Base-by-base conservation (phyloP, 2,329 filamentous ascomycete species). In the Ophiostoma novo-ulmi region DNA sequence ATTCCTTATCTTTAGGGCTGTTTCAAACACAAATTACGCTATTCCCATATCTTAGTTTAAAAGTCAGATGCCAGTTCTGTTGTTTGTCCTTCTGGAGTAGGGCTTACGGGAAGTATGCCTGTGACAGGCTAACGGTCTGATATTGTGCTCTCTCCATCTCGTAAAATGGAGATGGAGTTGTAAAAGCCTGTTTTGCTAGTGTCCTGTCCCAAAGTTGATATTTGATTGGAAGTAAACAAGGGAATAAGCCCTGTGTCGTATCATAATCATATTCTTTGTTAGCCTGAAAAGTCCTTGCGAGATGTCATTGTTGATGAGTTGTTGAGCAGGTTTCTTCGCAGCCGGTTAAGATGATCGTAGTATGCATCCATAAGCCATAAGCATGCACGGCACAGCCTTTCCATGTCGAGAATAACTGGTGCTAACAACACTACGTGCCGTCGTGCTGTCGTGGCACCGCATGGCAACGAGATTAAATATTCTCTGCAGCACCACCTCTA, bases 381-480 rank as follows among this genome's bases (percentile, higher is more conserved):
- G 31, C 31, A 31, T 31, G 31, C 52, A 58, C 52, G 52, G 52
- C n/a, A 58, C 52, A 58, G n/a, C 52, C 52, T 58, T 58, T 26
- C 44, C 2, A 17, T 48, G 6, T 17, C 14, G 1, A 48, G 20
- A n/a, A 39, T 13, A 39, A 13, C 38, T 10, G 2, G 38, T 10
- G n/a, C n/a, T 11, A 13, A 44, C 39, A 44, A 22, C 13, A 58
- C 52, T 22, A 58, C 22, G 52, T 26, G 22, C 52, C 52, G 44
- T 20, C 44, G 52, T 58, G 52, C 55, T 35, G 55, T 61, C 55
- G 55, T 63, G 58, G 58, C 58, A 63, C 58, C 58, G 58, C 58
- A 63, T 63, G 58, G 58, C 22, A 35, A 35, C 26, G 26, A 13
- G 11, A 63, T 17, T 5, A 13, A 31, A 63, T 7, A 11, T 26